Percentiles rank a stretch among this genome's conserved stretches.
phyloP scores from a whole-genome alignment of 768 basidiomycete species.

The Favolaschia claudopus region DNA sequence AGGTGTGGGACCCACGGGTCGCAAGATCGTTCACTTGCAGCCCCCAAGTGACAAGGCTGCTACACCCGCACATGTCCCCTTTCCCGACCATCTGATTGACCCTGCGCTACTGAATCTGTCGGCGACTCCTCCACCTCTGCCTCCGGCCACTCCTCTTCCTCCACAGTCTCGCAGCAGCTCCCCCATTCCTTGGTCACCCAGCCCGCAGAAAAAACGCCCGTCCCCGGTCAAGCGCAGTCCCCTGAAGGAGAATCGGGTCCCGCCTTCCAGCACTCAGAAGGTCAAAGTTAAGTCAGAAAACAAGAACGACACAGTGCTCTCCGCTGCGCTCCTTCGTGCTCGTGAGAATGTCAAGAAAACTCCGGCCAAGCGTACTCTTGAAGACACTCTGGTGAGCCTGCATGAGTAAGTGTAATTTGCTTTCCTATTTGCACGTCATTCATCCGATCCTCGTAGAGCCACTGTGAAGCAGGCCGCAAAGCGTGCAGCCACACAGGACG shows the following conservation, averaged over 20 bases:
- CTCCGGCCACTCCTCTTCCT: background rate
- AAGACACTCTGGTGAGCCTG: background rate
- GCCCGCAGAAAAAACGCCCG: background rate
- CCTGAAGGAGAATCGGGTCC: background rate
- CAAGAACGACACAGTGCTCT: too few relatives aligned
- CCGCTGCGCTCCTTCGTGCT: background rate
- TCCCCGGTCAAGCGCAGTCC: background rate
- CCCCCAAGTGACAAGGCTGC: background rate
- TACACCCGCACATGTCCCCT: background rate
- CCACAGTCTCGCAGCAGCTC: background rate
- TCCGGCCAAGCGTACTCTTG: background rate
- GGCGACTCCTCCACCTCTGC: background rate
- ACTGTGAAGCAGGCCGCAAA: background rate
- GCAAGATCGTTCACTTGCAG: conserved; percentile 18
- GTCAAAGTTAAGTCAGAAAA: background rate
- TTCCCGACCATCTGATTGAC: conserved; percentile 3
- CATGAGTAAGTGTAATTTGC: background rate
- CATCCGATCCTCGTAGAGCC: background rate
- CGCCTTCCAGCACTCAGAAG: background rate
- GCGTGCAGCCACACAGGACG: background rate
- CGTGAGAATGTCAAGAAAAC: background rate
- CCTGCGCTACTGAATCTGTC: background rate
- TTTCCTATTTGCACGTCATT: background rate
- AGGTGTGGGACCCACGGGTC: conserved; percentile 30
- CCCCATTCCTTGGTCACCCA: background rate